Base-by-base conservation (phyloP, 495 filamentous ascomycete genomes). In the Penicillium waksmanii region DNA sequence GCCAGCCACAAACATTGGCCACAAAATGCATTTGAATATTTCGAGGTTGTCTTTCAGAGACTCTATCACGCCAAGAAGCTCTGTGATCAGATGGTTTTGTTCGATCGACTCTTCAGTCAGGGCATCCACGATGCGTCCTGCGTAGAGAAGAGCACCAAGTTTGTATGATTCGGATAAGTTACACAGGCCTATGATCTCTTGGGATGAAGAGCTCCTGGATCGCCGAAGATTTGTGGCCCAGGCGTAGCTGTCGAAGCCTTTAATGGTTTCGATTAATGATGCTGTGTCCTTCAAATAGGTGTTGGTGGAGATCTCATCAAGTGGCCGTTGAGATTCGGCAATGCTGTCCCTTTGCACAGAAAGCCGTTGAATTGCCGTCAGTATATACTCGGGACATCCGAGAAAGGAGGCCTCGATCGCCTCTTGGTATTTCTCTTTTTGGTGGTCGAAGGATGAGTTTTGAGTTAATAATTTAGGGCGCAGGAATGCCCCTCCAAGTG, bases 1-100 rank as follows among this genome's bases (percentile, higher is more conserved):
- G 2, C 82, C 84, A 0, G 80, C 80, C 38, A 87, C 70, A 46
- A 85, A 84, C 1, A 84, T 81, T 0, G 84, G 82, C 84, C 83
- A 87, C 0, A 83, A 73, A 0, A 81, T 78, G 17, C 78, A 85
- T 52, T 87, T 87, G 64, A 85, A 79, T 15, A 82, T 60, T 0
- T 73, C 63, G 4, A 76, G 70, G 5, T 82, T 69, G 17, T 76
- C 65, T n/a, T 76, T 72, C 33, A 87, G 64, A 17, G 61, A 67
- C 11, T 74, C 68, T 21, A 86, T 70, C 46, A 80, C 60, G 0
- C 67, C 56, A 0, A 83, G 58, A 3, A 84, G 71, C 21, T 84
- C 79, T 0, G 57, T 60, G 5, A 79, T 67, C 11, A 82, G 63
- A 6, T 72, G 72, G 13, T 77, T 72, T 19, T 69, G 63, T 3